phyloP scores from a whole-genome alignment of 176 grass and related monocot species.

The Juncus effusus region DNA sequence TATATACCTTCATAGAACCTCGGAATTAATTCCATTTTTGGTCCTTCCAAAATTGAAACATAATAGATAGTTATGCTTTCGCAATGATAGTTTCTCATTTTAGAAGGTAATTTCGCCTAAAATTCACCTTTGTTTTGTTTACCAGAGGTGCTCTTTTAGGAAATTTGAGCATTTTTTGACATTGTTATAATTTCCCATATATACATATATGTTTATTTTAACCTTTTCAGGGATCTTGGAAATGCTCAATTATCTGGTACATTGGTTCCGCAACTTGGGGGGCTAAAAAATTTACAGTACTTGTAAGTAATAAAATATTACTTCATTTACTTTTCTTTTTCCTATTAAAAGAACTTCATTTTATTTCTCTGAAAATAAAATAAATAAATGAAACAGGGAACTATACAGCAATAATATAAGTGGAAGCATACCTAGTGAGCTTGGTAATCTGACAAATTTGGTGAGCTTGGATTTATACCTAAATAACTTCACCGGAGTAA shows the following conservation, averaged over 20 bases:
- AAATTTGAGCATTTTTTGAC: background rate
- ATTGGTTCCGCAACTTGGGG: slow-evolving; percentile 52
- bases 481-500: slow-evolving; percentile 45
- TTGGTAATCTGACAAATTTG: slow-evolving; percentile 69
- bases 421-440: slow-evolving; percentile 62
- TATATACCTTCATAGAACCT: background rate
- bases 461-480: slow-evolving; percentile 86
- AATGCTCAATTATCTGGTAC: slow-evolving; percentile 63
- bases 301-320: slow-evolving; percentile 53
- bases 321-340: slow-evolving; percentile 1
- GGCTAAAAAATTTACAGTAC: slow-evolving; percentile 69
- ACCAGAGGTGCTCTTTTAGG: too few species aligned
- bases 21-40: too few species aligned
- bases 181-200: background rate
- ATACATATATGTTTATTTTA: background rate
- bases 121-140: too few species aligned
- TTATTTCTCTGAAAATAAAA: slow-evolving; percentile 2
- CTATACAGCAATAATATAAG: slow-evolving; percentile 79
- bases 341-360: background rate
- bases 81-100: too few species aligned
- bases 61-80: too few species aligned
- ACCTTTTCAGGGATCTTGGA: slow-evolving; percentile 65
- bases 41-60: too few species aligned
- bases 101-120: too few species aligned
- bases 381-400: slow-evolving; percentile 39